Base-by-base conservation (phyloP, 179 eudicot species). In the Dionaea muscipula region DNA sequence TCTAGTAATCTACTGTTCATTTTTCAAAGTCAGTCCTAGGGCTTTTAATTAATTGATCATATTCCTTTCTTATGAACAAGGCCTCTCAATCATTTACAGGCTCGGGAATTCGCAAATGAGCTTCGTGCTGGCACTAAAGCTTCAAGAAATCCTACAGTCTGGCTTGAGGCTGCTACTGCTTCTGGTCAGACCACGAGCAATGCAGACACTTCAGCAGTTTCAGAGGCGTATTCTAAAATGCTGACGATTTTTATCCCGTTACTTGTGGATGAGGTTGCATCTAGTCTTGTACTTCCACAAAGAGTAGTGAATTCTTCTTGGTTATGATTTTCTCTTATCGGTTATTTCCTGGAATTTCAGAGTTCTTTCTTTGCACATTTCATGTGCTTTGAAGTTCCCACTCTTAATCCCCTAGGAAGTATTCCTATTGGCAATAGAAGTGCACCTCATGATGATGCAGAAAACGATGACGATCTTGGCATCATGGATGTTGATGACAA, bases 311-410 rank as follows among this genome's bases (percentile, higher is more conserved):
- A 38, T 2, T 54, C 50, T 5, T 38, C 9, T 52, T 43, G 14
- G 43, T 17, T 36, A 47, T 51, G 57, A 45, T 20, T 45, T 22
- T 58, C 46, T 70, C 59, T 50, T 33, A 57, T 46, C 33, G 51
- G 20, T 26, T 40, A 37, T 48, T 28, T 47, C 60, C 53, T 63
- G 39, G 57, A 69, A 72, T 22, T 68, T 70, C 84, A 90, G 97
- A 86, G 97, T 74, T 84, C 97, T 38, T 90, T 90, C 64, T 86
- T 90, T 67, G 94, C 97, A 19, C 84, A 86, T 73, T 86, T 90
- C 60, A 90, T 86, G 97, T 86, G 97, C 86, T 90, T 90, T 74
- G 97, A 87, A 69, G 95, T 90, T 67, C 94, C 94, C 65, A 76
- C 94, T 48, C 87, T 81, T 61, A 94, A 79, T 60, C 90, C 86